phyloP scores from a whole-genome alignment of 306 rosid genomes.

The Quercus engelmannii region DNA sequence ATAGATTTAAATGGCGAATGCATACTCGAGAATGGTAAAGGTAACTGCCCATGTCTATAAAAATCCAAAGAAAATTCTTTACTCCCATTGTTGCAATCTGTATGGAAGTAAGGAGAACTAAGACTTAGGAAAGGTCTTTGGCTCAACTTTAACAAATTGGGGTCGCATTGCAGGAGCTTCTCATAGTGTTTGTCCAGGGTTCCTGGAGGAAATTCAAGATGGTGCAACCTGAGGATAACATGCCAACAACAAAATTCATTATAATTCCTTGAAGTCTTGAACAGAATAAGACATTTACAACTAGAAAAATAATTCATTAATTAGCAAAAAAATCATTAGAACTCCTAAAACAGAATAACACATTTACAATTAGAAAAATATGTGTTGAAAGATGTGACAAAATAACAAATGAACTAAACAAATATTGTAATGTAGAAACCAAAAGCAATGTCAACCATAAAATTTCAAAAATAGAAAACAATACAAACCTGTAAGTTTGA shows the following conservation, averaged over 20 bases:
- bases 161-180: constrained; percentile 19
- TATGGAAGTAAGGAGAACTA: constrained; percentile 15
- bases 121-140: constrained; percentile 13
- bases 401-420: not conserved
- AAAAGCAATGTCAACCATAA: not conserved
- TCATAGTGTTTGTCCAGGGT: constrained; percentile 25
- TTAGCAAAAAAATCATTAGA: no score
- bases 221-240: constrained; percentile 26
- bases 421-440: no score
- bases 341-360: no score
- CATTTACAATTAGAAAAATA: no score
- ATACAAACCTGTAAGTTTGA: no score
- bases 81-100: not conserved
- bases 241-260: not conserved
- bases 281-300: not conserved
- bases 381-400: not conserved
- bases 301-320: not conserved
- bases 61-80: not conserved
- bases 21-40: not conserved
- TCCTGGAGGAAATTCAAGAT: constrained; percentile 26
- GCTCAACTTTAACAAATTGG: constrained; percentile 14
- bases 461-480: not conserved
- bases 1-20: not conserved
- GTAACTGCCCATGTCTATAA: not conserved
- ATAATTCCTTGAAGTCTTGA: not conserved